Evolutionary conservation across 345 rosid genomes (phyloP).

Genomic region (Moricandia arvensis): DNA sequence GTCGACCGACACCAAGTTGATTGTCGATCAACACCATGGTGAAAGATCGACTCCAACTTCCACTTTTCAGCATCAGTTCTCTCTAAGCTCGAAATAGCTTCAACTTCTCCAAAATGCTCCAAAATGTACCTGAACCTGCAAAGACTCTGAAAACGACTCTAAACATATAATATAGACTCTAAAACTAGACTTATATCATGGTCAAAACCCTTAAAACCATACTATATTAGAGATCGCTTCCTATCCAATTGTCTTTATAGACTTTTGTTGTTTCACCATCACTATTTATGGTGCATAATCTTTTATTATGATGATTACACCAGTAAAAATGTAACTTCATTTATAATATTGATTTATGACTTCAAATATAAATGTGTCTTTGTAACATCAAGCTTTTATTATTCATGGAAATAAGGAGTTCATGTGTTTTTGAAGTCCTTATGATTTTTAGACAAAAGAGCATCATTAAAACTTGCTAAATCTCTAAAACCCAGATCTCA

Average conservation of each 20-base stretch:
- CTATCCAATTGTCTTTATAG: background rate
- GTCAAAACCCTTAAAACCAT: too few relatives aligned
- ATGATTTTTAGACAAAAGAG: background rate
- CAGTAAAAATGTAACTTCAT: background rate
- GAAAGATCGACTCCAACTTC: too few relatives aligned
- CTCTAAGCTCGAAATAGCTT: too few relatives aligned
- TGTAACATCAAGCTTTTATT: background rate
- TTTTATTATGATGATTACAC: background rate
- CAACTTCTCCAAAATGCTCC: too few relatives aligned
- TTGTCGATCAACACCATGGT: too few relatives aligned
- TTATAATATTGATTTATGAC: background rate
- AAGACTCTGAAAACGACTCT: too few relatives aligned
- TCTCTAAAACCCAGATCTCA: background rate
- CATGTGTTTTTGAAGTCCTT: background rate
- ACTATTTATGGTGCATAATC: background rate
- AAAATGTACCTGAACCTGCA: too few relatives aligned
- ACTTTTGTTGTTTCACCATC: background rate
- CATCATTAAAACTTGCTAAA: background rate
- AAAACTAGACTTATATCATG: too few relatives aligned
- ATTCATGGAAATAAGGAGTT: background rate
- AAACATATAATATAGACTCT: too few relatives aligned
- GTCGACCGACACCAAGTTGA: too few relatives aligned
- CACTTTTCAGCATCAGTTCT: too few relatives aligned
- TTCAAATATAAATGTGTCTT: background rate
- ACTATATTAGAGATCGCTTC: too few relatives aligned